Evolutionary conservation across 169 alveolate species (phyloP), one percentile per base, ranked within the genome.

Genomic region (Pseudocohnilembus persalinus): DNA sequence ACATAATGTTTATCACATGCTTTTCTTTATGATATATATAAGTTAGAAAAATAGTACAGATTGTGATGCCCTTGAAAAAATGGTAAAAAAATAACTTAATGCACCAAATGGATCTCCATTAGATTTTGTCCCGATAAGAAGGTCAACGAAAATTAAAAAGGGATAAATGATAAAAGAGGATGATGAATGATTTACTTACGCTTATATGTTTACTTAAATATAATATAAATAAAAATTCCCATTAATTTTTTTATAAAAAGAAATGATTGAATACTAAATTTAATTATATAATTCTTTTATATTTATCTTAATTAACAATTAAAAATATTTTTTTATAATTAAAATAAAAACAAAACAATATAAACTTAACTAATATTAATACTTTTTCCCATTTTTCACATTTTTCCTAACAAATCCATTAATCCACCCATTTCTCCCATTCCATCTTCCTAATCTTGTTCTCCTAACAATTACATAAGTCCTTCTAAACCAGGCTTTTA

Each of bases 1-100:
- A 31, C 90, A 86, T 31, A 86, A 76, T 65, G 90, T 76, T 1
- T 86, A 86, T 33, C 90, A 86, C 74, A 77, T 86, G 85, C 32
- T 86, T 26, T 86, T 63, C 83, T 86, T 31, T 49, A 75, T 86
- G 29, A 86, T 79, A 33, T 86, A 86, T 63, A 65, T 86, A 27
- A 63, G 72, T 31, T 74, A 65, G n/a, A 86, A 86, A 33, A 76
- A 86, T 86, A 64, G 31, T 27, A 86, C 83, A 63, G 87, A 86
- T 27, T 86, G 90, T 28, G 76, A 86, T 68, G 82, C 82, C 25
- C 64, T 86, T 30, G 90, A 86, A 64, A 86, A 86, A 34, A 74
- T 74, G 74, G 90, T 86, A 16, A 86, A 86, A 74, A 76, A 86
- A 20, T 80, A 73, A 28, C 73, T 86, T 28, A 74, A 79, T n/a